Conservation (phyloP, 2,329 filamentous ascomycete genomes). For the Ophiostoma montium region DNA sequence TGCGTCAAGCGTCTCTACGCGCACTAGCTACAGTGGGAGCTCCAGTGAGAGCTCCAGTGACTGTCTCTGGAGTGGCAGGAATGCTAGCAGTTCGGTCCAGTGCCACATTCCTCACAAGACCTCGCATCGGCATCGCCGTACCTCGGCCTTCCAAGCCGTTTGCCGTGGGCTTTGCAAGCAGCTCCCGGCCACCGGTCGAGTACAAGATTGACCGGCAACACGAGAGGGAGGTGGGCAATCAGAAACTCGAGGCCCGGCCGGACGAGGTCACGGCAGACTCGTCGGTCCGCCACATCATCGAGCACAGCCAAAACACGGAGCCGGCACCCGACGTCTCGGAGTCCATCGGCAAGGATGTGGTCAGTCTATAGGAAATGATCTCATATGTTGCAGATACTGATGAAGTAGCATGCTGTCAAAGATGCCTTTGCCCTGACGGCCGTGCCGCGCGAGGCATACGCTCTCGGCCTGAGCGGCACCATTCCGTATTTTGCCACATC, state of each 20-base stretch:
- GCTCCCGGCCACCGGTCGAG: neutral
- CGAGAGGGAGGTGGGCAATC: constrained; percentile 38
- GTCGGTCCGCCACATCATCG: constrained; percentile 34
- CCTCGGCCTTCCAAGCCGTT: neutral
- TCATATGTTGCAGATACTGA: neutral
- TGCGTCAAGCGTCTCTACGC: constrained; percentile 1
- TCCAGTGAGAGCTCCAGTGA: neutral
- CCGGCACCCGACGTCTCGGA: constrained; percentile 14
- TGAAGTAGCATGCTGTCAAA: constrained; percentile 43
- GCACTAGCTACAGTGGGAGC: neutral
- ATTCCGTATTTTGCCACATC: constrained; percentile 79
- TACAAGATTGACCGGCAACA: constrained; percentile 35
- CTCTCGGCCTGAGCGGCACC: constrained; percentile 62
- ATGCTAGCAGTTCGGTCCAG: neutral
- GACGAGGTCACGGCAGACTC: constrained; percentile 47
- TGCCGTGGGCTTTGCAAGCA: constrained; percentile 11
- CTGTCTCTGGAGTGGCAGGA: neutral
- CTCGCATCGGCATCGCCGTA: neutral
- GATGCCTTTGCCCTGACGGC: constrained; percentile 51
- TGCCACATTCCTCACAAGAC: neutral
- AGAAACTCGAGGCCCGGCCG: constrained; percentile 45
- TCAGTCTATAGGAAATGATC: constrained; percentile 20
- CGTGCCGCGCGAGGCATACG: constrained; percentile 54
- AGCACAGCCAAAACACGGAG: constrained; percentile 17
- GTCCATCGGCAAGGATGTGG: constrained; percentile 36